phyloP scores from a whole-genome alignment of 2,329 filamentous ascomycete species.

The Hawksworthiomyces lignivorus region DNA sequence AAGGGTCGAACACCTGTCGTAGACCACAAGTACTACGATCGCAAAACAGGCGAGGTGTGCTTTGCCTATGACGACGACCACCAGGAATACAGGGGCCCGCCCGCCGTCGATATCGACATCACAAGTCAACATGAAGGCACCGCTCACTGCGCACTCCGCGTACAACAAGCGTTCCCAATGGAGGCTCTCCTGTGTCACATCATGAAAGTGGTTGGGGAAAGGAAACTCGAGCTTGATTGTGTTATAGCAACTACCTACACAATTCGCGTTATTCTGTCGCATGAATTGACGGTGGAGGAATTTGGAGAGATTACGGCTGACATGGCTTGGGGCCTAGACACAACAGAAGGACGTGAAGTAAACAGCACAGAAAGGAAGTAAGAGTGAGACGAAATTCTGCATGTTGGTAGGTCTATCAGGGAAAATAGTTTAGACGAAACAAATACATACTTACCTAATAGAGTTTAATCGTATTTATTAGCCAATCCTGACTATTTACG shows the following conservation, averaged over 20 bases:
- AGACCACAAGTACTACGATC: neutral
- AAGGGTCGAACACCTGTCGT: neutral
- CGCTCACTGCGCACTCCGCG: neutral
- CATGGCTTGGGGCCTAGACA: no score
- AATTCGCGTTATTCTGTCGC: neutral
- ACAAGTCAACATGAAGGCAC: slow-evolving; percentile 5
- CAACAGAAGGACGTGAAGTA: no score
- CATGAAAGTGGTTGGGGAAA: neutral
- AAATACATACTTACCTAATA: no score
- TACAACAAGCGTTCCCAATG: slow-evolving; percentile 1
- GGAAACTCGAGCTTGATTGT: slow-evolving; percentile 1
- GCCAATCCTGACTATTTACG: no score
- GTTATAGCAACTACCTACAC: neutral
- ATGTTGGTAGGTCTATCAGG: no score
- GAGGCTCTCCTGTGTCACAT: slow-evolving; percentile 2
- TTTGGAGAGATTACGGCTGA: neutral
- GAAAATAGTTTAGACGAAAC: no score
- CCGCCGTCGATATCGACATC: slow-evolving; percentile 4
- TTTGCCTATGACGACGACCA: neutral
- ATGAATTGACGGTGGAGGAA: neutral
- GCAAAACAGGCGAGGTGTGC: neutral
- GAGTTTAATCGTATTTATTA: no score
- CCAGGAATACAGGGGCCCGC: slow-evolving; percentile 4
- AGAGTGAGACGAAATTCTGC: no score
- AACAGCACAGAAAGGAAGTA: no score